Base-by-base conservation (phyloP, 208 protist genomes). In the Trypanosoma lewisi region DNA sequence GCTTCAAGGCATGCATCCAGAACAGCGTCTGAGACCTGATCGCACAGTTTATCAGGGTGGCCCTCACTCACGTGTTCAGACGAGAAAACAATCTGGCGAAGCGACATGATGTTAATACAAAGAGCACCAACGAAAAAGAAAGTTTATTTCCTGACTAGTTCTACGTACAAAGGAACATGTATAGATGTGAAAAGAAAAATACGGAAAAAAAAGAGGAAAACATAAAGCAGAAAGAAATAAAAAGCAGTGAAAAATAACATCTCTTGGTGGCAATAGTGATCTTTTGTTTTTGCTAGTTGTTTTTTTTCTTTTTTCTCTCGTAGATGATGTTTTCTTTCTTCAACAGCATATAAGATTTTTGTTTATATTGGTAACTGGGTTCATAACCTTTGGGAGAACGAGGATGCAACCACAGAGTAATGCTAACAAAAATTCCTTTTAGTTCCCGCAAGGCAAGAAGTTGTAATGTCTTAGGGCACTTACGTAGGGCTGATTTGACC, bases 41-140 rank as follows among this genome's bases (percentile, higher is more conserved):
- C 99, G 78, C 97, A 99, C n/a, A 99, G 84, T 83, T 99, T 99
- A 79, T 99, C 98, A 61, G 98, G 98, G 80, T 99, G 98, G 23
- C 98, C 98, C 82, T 99, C 98, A 74, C 91, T 98, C 30, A 99
- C 99, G 63, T 97, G 98, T 88, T 99, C 98, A 39, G 97, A 99
- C 36, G 98, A 99, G 82, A 99, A 99, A 25, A 99, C 77, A 76
- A 99, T 99, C 39, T 67, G 81, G 65, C 83, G 87, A 47, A 91
- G 74, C 25, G 78, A 93, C 83, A 90, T 90, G n/a, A 28, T 50
- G 45, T 21, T 19, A 27, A 19, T 33, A 44, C n/a, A n/a, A n/a
- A n/a, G n/a, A n/a, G n/a, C n/a, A n/a, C n/a, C n/a, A n/a, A n/a
- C n/a, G n/a, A n/a, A n/a, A n/a, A n/a, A n/a, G n/a, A n/a, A n/a